Evolutionary conservation across 225 moss, liverwort and hornwort genomes (phyloP), one percentile per base, ranked within the genome.

Genomic region (Sphagnum tenellum): DNA sequence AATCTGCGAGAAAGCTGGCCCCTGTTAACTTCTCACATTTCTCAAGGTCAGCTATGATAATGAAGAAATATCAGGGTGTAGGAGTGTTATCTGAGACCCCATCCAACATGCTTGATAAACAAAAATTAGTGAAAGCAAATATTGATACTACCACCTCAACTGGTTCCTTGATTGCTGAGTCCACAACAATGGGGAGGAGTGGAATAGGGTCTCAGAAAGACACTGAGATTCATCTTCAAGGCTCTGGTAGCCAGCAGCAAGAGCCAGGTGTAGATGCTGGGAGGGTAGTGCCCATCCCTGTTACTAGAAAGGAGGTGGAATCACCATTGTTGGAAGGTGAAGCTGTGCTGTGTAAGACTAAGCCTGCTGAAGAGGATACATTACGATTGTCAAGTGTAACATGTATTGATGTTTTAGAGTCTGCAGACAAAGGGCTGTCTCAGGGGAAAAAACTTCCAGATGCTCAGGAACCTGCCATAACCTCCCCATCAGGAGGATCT

Each of bases 1-100:
- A 62, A 7, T 70, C 65, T 4, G 49, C 49, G 0, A 80, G 59
- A 46, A 65, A 59, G 12, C 63, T 77, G 5, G 88, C 77, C 45
- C 74, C 74, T 3, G 81, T 84, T 77, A 95, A 95, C 60, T 95
- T 95, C 55, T 71, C 86, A 0, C 89, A 89, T 12, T 95, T 95
- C 71, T 82, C 85, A 5, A 62, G 75, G 45, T 83, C 91, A 47
- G 91, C 91, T 2, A 78, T 71, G 0, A 55, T 72, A 50, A 67
- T 75, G 56, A 94, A 86, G 74, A 91, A 69, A 58, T 71, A 89
- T 63, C 91, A 91, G 50, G 70, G 81, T 53, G 46, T 94, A 9
- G 82, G 80, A 11, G 71, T 81, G 5, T 70, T 58, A 56, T 55
- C 3, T 7, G 67, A 8, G 52, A 71, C 78, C 0, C 53, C 74